phyloP scores from a whole-genome alignment of 129 eudicot species.

The Heracleum sosnowskyi region DNA sequence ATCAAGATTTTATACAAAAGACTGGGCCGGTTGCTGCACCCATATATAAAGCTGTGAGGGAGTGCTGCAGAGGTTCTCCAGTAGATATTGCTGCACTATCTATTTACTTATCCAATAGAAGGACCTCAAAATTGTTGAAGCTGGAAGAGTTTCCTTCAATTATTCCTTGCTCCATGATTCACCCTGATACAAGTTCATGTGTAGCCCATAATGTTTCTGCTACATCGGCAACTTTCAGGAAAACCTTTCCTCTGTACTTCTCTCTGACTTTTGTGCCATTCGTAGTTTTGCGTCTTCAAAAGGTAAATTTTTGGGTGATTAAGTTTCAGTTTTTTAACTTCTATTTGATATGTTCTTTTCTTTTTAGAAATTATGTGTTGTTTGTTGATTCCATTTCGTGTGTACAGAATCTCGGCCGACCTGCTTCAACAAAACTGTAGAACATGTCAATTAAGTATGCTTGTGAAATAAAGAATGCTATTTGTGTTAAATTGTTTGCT shows the following conservation, averaged over 20 bases:
- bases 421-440: neutral
- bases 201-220: slow-evolving; percentile 73
- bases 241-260: slow-evolving; percentile 95
- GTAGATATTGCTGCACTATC: slow-evolving; percentile 74
- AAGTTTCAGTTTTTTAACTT: neutral
- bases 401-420: slow-evolving; percentile 1
- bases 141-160: slow-evolving; percentile 76
- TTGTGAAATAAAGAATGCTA: neutral
- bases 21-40: slow-evolving; percentile 99
- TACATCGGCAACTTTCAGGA: slow-evolving; percentile 68
- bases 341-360: neutral
- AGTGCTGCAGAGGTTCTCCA: slow-evolving; percentile 88
- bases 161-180: slow-evolving; percentile 88
- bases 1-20: slow-evolving; percentile 94
- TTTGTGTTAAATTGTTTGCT: neutral
- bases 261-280: slow-evolving; percentile 96
- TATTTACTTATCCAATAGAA: slow-evolving; percentile 56
- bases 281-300: slow-evolving; percentile 80
- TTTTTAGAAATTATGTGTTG: neutral
- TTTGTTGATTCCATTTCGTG: slow-evolving; percentile 7
- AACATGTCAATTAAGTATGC: neutral
- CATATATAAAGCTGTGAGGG: slow-evolving; percentile 89
- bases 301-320: slow-evolving; percentile 43
- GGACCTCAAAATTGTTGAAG: slow-evolving; percentile 30
- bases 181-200: slow-evolving; percentile 79